A percentile compares a stretch with the other conserved stretches of the same genome.
Conservation (phyloP, 306 rosid species). For the Begonia fuchsioides region DNA sequence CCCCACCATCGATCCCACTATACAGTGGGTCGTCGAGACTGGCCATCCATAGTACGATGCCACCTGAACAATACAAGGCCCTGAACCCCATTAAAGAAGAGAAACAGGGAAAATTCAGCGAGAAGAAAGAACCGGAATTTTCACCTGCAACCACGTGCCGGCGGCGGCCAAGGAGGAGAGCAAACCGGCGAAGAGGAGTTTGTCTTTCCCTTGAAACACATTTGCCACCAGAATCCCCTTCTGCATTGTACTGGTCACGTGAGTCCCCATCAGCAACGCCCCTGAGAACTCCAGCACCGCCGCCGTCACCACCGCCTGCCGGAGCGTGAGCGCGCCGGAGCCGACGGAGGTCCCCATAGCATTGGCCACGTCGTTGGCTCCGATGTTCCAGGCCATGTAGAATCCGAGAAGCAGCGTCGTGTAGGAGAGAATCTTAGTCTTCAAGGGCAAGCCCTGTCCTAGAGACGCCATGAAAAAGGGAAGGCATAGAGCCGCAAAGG, state of each 20-base stretch:
- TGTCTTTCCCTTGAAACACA: slow-evolving; percentile 68
- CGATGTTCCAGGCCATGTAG: slow-evolving; percentile 99
- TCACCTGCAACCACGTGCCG: slow-evolving; percentile 95
- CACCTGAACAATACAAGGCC: slow-evolving; percentile 28
- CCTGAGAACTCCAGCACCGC: slow-evolving; percentile 86
- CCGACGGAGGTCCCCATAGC: slow-evolving; percentile 99
- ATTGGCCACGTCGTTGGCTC: slow-evolving; percentile 95
- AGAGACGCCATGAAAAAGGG: slow-evolving; percentile 67
- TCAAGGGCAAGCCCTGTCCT: slow-evolving; percentile 41
- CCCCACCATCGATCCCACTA: slow-evolving; percentile 98
- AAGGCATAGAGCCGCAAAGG: slow-evolving; percentile 39
- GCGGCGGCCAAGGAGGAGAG: slow-evolving; percentile 97
- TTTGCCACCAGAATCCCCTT: slow-evolving; percentile 71
- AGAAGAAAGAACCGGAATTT: too few species aligned
- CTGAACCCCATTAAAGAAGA: not conserved
- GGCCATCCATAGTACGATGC: slow-evolving; percentile 97
- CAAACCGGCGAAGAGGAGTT: slow-evolving; percentile 66
- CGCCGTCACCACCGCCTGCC: slow-evolving; percentile 81
- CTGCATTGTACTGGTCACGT: slow-evolving; percentile 92
- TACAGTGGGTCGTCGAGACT: slow-evolving; percentile 90
- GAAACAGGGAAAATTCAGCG: not conserved
- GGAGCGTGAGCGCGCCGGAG: slow-evolving; percentile 68
- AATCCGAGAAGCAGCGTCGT: slow-evolving; percentile 64
- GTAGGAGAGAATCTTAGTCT: slow-evolving; percentile 52
- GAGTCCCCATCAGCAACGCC: slow-evolving; percentile 76